phyloP scores from a whole-genome alignment of 306 rosid species.

The Cercis canadensis region DNA sequence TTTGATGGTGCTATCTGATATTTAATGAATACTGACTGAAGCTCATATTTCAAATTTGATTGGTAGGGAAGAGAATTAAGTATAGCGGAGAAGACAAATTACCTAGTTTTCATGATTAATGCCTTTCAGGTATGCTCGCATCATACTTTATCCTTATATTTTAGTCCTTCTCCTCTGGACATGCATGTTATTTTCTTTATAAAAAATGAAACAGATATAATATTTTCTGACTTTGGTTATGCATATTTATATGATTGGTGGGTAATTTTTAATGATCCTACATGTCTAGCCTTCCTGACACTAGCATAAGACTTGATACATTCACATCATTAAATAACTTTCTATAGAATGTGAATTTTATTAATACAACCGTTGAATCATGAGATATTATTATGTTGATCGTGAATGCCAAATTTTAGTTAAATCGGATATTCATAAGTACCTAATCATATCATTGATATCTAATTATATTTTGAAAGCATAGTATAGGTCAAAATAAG shows the following conservation, averaged over 20 bases:
- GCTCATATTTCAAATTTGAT: slow-evolving; percentile 36
- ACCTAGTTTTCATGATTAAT: slow-evolving; percentile 94
- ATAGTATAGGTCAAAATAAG: no score
- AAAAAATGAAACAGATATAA: neutral
- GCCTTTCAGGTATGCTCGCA: slow-evolving; percentile 80
- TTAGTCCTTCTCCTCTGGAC: neutral
- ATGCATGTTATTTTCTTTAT: neutral
- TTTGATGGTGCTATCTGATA: slow-evolving; percentile 22
- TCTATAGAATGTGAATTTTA: no score
- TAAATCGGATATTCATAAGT: no score
- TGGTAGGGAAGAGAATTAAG: slow-evolving; percentile 84
- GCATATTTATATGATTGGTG: slow-evolving; percentile 18
- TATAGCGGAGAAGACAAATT: slow-evolving; percentile 92
- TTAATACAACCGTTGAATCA: no score
- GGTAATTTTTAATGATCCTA: neutral
- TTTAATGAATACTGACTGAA: slow-evolving; percentile 23
- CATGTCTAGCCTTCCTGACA: no score
- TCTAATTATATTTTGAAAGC: no score
- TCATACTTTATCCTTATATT: slow-evolving; percentile 19
- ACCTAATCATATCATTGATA: no score
- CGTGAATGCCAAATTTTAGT: no score
- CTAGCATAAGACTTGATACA: no score
- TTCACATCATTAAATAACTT: no score
- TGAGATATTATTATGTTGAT: no score
- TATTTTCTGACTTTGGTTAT: slow-evolving; percentile 12